Conservation (phyloP, 2,329 filamentous ascomycete species). For the Fusarium oligoseptatum region DNA sequence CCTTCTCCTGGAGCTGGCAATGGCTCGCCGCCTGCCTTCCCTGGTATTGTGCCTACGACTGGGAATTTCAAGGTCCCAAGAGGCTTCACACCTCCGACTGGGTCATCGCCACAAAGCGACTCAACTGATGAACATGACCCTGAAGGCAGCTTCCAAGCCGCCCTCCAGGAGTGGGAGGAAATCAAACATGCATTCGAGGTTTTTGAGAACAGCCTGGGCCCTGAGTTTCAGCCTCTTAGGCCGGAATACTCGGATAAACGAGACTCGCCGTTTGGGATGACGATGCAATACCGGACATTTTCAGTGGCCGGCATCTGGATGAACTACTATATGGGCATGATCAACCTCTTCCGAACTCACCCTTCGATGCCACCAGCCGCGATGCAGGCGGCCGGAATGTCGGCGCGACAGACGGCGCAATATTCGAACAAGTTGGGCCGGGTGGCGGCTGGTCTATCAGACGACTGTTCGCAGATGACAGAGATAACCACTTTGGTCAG, state of each 20-base stretch:
- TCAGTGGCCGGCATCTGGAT: conserved; percentile 91
- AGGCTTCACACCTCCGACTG: conserved; percentile 66
- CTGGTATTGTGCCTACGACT: conserved; percentile 68
- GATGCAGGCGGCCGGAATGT: conserved; percentile 86
- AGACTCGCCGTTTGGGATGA: conserved; percentile 83
- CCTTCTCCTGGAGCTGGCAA: conserved; percentile 45
- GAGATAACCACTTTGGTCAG: conserved; percentile 83
- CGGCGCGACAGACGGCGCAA: conserved; percentile 77
- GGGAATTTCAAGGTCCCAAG: conserved; percentile 64
- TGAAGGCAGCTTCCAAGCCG: conserved; percentile 74
- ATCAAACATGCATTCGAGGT: conserved; percentile 79
- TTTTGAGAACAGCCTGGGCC: conserved; percentile 75
- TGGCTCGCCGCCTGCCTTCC: conserved; percentile 60
- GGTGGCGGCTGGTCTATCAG: conserved; percentile 80
- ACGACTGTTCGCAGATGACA: conserved; percentile 63
- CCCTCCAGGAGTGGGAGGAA: conserved; percentile 81
- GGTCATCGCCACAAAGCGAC: conserved; percentile 59
- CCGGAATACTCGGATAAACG: conserved; percentile 73
- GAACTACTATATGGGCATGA: conserved; percentile 86
- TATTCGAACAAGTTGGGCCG: conserved; percentile 83
- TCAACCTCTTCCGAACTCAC: conserved; percentile 85
- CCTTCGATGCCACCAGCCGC: conserved; percentile 92
- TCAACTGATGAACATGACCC: conserved; percentile 68
- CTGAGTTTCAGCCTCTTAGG: conserved; percentile 81
- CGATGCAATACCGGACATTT: conserved; percentile 85